Base-by-base conservation (phyloP, 148 eudicot species). In the Vaccinium myrtillus region DNA sequence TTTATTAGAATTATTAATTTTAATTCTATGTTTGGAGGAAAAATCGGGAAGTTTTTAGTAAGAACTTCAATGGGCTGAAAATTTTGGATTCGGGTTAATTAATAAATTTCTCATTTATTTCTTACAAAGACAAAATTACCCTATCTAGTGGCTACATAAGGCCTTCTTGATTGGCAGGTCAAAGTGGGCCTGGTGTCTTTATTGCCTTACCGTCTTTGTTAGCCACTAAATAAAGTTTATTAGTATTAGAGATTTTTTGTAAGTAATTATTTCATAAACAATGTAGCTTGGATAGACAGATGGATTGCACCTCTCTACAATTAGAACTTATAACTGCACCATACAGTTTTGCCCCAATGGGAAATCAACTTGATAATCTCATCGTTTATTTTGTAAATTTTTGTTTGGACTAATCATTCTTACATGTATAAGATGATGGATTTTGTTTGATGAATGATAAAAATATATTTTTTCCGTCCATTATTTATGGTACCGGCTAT, bases 161-260 rank as follows among this genome's bases (percentile, higher is more conserved):
- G 50, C 77, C 46, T 74, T 18, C 21, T 16, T 43, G 77, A 43
- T 74, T 74, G 77, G 77, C 77, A 2, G 50, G 77, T 74, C 77
- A 74, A 74, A 36, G 50, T 21, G 51, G 49, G 77, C 12, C 48
- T 39, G 50, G 48, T 39, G 77, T 3, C 77, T 8, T 32, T 74
- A 75, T 75, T 75, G 27, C 30, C 55, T 75, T 21, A 46, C 54
- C 15, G 15, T 49, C 53, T 75, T 43, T 46, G 54, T 19, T 19
- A 75, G 54, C 54, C 53, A 46, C 25, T 23, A 21, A 75, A 39
- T 1, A 15, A 30, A 39, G 49, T 19, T 32, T 5, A 70, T 23
- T 61, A 61, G 67, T 9, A 32, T 43, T 39, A 39, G 43, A 56
- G 8, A 63, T 6, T 7, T 50, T 50, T 50, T 9, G 8, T 2